Base-by-base conservation (phyloP, 352 stramenopile genomes). In the Globisporangium solare region DNA sequence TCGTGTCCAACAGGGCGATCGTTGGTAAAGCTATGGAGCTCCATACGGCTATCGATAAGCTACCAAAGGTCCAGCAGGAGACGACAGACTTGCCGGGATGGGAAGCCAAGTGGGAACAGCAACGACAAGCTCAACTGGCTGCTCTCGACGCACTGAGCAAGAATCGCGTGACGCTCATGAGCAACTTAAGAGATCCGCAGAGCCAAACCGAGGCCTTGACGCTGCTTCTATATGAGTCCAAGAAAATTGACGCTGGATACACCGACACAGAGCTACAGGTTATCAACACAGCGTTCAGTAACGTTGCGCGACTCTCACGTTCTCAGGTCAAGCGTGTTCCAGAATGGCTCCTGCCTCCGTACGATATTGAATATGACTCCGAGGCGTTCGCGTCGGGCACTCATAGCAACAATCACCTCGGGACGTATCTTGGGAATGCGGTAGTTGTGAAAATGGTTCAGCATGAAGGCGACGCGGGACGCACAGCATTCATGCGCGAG, bases 281-380 rank as follows among this genome's bases (percentile, higher is more conserved):
- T n/a, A 46, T 60, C 22, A 21, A 24, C 5, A 42, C 13, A 1
- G 56, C 56, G 15, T 51, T 62, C 49, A 35, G 0, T 3, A 40
- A n/a, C 6, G 24, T 43, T 4, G 18, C 47, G 1, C 22, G 22
- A 1, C 32, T 51, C 54, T 51, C 51, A 12, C 37, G 32, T 6
- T 50, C 35, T 18, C 35, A 40, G 39, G 11, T 41, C 5, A 47
- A 46, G n/a, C 46, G 22, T 3, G 32, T 51, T 18, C 3, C 17
- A 1, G 39, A 35, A 31, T 62, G 56, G 56, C 51, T 62, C 12
- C 39, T 62, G 22, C 56, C 56, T 21, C 49, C 47, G 1, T 49
- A 56, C 41, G 13, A 52, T 11, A 10, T 62, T 24, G 48, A 43
- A 13, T 51, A 10, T 39, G 31, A 51, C 3, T 13, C 15, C 1